Evolutionary conservation across 75 land plant genomes (phyloP).

Genomic region (Selaginella tamariscina): DNA sequence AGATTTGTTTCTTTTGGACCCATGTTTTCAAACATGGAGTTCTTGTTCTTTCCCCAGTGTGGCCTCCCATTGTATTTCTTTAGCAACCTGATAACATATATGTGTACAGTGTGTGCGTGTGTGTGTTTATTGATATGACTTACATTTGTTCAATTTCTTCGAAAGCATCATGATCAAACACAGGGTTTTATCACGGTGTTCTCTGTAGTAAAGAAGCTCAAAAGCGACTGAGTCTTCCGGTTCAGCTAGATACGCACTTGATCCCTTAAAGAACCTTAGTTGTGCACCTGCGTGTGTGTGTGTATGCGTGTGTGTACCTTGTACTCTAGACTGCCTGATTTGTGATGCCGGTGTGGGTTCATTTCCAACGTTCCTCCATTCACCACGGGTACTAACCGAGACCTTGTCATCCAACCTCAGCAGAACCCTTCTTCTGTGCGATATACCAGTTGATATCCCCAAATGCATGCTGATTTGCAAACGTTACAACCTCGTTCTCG

Average conservation of each 20-base stretch:
- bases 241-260: background rate
- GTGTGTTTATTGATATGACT: too few relatives aligned
- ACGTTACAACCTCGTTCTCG: background rate
- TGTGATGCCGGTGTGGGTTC: background rate
- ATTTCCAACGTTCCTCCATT: background rate
- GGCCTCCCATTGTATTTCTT: constrained; percentile 3
- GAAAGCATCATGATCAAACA: background rate
- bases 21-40: background rate
- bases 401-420: background rate
- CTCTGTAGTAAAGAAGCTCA: background rate
- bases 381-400: background rate
- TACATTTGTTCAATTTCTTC: background rate
- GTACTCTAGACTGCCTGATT: background rate
- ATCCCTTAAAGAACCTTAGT: constrained; percentile 1
- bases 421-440: background rate
- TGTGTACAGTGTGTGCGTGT: too few relatives aligned
- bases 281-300: background rate
- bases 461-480: background rate
- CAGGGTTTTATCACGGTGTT: background rate
- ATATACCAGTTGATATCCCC: constrained; percentile 2
- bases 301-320: background rate
- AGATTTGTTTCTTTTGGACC: background rate
- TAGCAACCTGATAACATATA: too few relatives aligned
- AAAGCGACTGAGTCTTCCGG: constrained; percentile 1
- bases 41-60: constrained; percentile 12